Percentiles rank a stretch among this genome's conserved stretches.
Conservation (phyloP, 306 rosid genomes). For the Dryas drummondii region DNA sequence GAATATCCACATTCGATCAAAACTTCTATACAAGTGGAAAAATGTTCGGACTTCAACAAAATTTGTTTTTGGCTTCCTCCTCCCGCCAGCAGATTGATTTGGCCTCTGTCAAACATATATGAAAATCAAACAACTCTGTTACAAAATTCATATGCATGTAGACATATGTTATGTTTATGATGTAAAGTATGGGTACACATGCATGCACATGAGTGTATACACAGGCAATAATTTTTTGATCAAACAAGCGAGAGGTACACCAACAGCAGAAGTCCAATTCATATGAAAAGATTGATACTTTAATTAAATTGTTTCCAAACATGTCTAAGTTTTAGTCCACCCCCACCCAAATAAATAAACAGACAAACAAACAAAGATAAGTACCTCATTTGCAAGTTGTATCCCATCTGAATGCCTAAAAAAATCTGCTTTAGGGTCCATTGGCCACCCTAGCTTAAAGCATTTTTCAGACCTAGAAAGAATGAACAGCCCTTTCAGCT, state of each 20-base stretch:
- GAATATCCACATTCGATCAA: constrained; percentile 98
- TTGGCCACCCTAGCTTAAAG: constrained; percentile 81
- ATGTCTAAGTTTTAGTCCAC: neutral
- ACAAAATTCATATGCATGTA: neutral
- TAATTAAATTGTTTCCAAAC: neutral
- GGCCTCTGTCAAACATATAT: constrained; percentile 51
- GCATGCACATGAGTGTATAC: neutral
- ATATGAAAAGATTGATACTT: neutral
- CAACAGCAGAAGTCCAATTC: neutral
- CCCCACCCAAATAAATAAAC: constrained; percentile 5
- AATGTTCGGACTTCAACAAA: constrained; percentile 96
- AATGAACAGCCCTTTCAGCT: constrained; percentile 23
- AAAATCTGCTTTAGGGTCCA: constrained; percentile 63
- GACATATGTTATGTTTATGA: neutral
- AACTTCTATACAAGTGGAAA: constrained; percentile 88
- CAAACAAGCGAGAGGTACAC: too few relatives aligned
- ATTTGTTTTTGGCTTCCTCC: constrained; percentile 90
- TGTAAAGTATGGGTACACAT: neutral
- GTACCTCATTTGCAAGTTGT: constrained; percentile 50
- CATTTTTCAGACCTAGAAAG: constrained; percentile 74
- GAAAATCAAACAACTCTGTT: constrained; percentile 14
- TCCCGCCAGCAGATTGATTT: constrained; percentile 48
- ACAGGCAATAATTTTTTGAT: neutral
- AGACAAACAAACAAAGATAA: constrained; percentile 17
- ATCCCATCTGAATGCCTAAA: constrained; percentile 67